Percentiles rank a stretch among this genome's conserved stretches.
These are phyloP conservation scores for Leccinum obscurum DNA, from an alignment of 768 basidiomycete genomes.

Conservation along the genomic window DNA sequence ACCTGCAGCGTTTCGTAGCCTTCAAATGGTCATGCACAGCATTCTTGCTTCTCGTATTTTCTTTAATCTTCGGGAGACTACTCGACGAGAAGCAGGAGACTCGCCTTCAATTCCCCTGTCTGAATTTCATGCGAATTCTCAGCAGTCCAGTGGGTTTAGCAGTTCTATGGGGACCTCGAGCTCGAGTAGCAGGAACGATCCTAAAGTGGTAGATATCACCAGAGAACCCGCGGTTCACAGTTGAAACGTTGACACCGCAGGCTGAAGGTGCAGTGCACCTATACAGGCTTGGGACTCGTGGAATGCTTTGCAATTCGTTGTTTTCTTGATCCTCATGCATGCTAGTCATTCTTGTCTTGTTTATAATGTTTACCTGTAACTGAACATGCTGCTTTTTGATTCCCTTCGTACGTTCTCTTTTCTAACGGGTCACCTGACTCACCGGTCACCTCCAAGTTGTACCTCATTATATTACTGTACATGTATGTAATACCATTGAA, in stretches of 20 bases:
- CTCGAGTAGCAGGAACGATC: neutral
- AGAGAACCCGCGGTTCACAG: neutral
- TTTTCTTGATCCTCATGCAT: neutral
- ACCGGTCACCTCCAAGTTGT: too few relatives aligned
- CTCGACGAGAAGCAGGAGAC: constrained; percentile 2
- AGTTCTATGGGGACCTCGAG: neutral
- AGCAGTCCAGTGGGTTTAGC: constrained; percentile 1
- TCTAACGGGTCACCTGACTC: too few relatives aligned
- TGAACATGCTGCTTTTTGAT: neutral
- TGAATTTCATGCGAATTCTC: constrained; percentile 11
- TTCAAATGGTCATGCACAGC: constrained; percentile 24
- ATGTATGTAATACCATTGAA: too few relatives aligned
- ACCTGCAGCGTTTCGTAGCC: constrained; percentile 7
- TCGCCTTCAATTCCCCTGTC: neutral
- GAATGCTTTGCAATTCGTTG: neutral
- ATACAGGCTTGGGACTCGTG: neutral
- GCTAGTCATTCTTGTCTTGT: neutral
- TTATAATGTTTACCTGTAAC: neutral
- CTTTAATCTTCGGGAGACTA: constrained; percentile 25
- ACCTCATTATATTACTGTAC: too few relatives aligned
- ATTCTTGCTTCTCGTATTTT: constrained; percentile 28
- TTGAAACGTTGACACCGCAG: neutral
- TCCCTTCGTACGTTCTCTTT: neutral
- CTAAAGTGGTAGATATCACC: neutral
- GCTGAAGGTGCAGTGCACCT: neutral